phyloP scores from a whole-genome alignment of 768 basidiomycete genomes.

The Boletus rubescentipes region DNA sequence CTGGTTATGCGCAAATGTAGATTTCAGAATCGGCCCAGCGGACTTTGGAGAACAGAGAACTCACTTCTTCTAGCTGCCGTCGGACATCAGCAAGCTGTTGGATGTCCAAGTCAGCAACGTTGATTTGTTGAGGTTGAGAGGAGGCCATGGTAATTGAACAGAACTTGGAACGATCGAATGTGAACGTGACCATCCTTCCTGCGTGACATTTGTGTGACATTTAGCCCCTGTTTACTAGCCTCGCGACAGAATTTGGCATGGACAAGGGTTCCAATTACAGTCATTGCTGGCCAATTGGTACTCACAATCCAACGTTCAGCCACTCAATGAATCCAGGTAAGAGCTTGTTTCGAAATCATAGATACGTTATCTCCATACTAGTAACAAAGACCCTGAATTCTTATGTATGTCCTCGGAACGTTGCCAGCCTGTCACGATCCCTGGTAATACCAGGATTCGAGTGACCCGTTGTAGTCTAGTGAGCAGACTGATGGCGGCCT shows the following conservation, averaged over 20 bases:
- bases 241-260: no score
- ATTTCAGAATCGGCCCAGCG: neutral
- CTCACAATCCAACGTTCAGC: neutral
- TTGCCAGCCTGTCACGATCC: no score
- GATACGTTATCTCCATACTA: no score
- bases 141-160: constrained; percentile 31
- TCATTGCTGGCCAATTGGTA: no score
- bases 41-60: neutral
- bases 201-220: constrained; percentile 10
- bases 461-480: neutral
- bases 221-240: constrained; percentile 4
- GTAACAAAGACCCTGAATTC: neutral
- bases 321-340: no score
- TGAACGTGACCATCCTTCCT: neutral
- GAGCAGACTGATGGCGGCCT: no score
- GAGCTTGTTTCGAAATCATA: neutral
- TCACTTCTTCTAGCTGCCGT: constrained; percentile 89
- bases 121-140: constrained; percentile 65
- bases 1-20: constrained; percentile 39
- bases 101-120: constrained; percentile 79
- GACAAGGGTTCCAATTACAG: no score
- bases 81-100: constrained; percentile 86
- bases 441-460: neutral
- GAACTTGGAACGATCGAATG: neutral
- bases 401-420: neutral